phyloP scores from a whole-genome alignment of 2,329 filamentous ascomycete genomes.

The Xylariomycetidae sp. region DNA sequence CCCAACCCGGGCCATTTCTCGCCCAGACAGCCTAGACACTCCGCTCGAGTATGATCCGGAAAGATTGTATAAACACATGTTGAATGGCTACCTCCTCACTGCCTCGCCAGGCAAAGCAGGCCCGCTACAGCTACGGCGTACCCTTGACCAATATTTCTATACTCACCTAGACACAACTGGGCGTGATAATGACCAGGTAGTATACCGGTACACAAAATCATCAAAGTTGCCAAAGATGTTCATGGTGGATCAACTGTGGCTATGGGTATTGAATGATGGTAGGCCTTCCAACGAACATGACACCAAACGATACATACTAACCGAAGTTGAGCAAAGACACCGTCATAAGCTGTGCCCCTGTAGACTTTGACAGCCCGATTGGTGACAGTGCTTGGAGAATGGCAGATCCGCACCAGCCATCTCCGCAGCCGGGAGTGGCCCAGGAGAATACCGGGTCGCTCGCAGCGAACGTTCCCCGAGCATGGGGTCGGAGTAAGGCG shows the following conservation, averaged over 20 bases:
- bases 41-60: too few relatives aligned
- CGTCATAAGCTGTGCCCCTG: conserved; percentile 2
- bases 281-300: not conserved
- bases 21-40: too few relatives aligned
- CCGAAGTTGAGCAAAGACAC: too few relatives aligned
- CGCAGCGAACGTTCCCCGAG: too few relatives aligned
- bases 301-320: too few relatives aligned
- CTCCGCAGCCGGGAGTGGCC: too few relatives aligned
- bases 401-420: too few relatives aligned
- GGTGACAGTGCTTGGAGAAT: too few relatives aligned
- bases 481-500: too few relatives aligned
- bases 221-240: conserved; percentile 2
- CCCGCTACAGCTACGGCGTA: conserved; percentile 2
- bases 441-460: too few relatives aligned
- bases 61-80: not conserved
- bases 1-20: too few relatives aligned
- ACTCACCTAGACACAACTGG: conserved; percentile 1
- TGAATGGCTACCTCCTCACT: not conserved
- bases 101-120: not conserved
- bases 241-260: conserved; percentile 6
- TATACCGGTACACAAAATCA: not conserved
- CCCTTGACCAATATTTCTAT: conserved; percentile 4
- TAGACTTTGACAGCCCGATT: not conserved
- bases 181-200: conserved; percentile 4
- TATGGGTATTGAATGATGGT: conserved; percentile 1